A percentile compares a stretch with the other conserved stretches of the same genome.
Evolutionary conservation across 805 yeast species (phyloP).

Genomic region (Myxozyma nipponensis): DNA sequence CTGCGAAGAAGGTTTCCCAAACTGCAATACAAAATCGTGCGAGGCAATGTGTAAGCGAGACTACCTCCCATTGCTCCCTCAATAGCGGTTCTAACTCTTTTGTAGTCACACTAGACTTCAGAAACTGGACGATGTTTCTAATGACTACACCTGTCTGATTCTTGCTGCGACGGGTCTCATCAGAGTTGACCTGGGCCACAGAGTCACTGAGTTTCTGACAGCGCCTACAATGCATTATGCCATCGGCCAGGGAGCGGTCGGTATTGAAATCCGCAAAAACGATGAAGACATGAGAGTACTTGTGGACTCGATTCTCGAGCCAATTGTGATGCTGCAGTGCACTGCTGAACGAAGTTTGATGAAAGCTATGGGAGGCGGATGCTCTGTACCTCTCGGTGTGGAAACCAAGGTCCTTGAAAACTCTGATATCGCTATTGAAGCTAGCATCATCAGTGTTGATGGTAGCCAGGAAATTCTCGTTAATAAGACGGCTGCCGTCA

Average conservation of each 20-base stretch:
- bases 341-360: constrained; percentile 82
- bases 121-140: constrained; percentile 66
- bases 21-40: constrained; percentile 71
- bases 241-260: constrained; percentile 98
- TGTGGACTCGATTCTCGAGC: constrained; percentile 62
- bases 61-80: constrained; percentile 28
- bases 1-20: constrained; percentile 72
- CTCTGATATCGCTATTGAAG: constrained; percentile 13
- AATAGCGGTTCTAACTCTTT: too few relatives aligned
- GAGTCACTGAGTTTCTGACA: constrained; percentile 70
- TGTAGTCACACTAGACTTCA: constrained; percentile 62
- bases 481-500: constrained; percentile 41
- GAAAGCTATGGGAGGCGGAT: constrained; percentile 92
- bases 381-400: constrained; percentile 96
- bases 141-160: constrained; percentile 62
- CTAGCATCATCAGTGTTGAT: constrained; percentile 75
- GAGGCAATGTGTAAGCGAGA: constrained; percentile 61
- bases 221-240: constrained; percentile 87
- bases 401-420: constrained; percentile 36
- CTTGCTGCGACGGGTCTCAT: constrained; percentile 90
- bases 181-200: constrained; percentile 63
- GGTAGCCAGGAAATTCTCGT: constrained; percentile 70
- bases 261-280: constrained; percentile 76
- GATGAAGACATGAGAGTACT: constrained; percentile 59
- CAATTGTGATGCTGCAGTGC: constrained; percentile 67